Evolutionary conservation across 176 grass and related monocot genomes (phyloP), one percentile per base, ranked within the genome.

Genomic region (Areca catechu): DNA sequence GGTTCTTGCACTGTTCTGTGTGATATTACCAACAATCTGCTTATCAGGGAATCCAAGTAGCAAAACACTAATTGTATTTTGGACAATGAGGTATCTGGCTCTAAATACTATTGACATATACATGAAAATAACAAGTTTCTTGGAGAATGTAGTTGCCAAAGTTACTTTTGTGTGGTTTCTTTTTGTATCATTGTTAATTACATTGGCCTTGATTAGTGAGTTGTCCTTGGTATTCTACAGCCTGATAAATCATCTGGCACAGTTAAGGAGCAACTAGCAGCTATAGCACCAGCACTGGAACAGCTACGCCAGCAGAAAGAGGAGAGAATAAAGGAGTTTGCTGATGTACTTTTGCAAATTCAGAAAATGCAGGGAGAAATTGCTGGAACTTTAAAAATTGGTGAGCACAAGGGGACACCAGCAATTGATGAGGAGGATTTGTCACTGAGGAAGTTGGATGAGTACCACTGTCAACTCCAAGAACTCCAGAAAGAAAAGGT

Each of bases 401-500:
- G 77, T 65, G 75, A 72, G 4, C 77, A 76, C 54, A 68, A 60
- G 58, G 58, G 48, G 21, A 56, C 54, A 37, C 77, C 69, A 16
- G 34, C 22, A 71, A 75, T 97, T 48, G 78, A 85, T n/a, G 86
- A 85, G 71, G 83, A 85, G 67, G 78, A 97, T 74, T 77, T 97
- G 64, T 97, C 92, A 57, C 67, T 85, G 56, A 81, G 82, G 56
- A 90, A 82, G 68, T 51, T 97, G 71, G 79, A 82, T 58, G 83
- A 91, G 72, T 80, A 62, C 76, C 74, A 91, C 63, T 84, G 66
- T 74, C 83, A 91, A 71, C 76, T 97, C 48, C 81, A 88, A 61
- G 80, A 83, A 56, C 81, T 97, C 48, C 86, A 88, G 54, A 91
- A 97, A 75, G 86, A 97, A 82, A 97, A 85, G 80, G 92, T 97